Evolutionary conservation across 768 basidiomycete species (phyloP).

Genomic region (Mrakia frigida): DNA sequence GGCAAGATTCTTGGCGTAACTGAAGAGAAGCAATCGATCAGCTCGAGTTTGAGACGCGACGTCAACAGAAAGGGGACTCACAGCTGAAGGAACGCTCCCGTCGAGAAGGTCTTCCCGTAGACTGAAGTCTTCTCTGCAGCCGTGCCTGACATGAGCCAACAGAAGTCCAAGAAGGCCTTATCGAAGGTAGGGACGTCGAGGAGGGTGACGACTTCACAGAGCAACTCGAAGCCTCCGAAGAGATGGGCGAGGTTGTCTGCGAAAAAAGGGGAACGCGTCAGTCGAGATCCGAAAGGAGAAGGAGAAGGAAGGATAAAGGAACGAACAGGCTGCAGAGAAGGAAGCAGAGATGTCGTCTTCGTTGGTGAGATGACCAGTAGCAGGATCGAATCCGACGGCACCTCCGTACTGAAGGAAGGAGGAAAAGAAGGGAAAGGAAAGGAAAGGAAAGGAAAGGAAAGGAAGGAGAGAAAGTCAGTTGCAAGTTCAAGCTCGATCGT

Average conservation of each 20-base stretch:
- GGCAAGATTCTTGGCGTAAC: slow-evolving; percentile 18
- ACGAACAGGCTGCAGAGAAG: background rate
- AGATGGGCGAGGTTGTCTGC: slow-evolving; percentile 17
- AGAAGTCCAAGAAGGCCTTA: slow-evolving; percentile 17
- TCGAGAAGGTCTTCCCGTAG: slow-evolving; percentile 11
- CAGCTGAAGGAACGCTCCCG: slow-evolving; percentile 21
- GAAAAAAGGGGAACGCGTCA: too few relatives aligned
- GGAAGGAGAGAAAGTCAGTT: background rate
- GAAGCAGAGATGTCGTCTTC: slow-evolving; percentile 25
- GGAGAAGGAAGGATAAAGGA: too few relatives aligned
- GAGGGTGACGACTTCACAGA: slow-evolving; percentile 18
- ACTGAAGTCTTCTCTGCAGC: slow-evolving; percentile 3
- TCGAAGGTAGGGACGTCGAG: slow-evolving; percentile 17
- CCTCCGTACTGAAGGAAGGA: background rate
- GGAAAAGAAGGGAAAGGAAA: too few relatives aligned
- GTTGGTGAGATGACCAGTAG: background rate
- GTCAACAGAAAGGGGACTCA: background rate
- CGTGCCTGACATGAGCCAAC: background rate
- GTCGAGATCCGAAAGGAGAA: background rate
- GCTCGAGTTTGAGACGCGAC: too few relatives aligned
- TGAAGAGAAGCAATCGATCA: too few relatives aligned
- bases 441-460: background rate
- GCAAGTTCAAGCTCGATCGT: too few relatives aligned
- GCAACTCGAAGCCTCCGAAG: slow-evolving; percentile 17
- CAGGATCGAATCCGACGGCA: slow-evolving; percentile 17